Evolutionary conservation across 2,329 filamentous ascomycete species (phyloP), one percentile per base, ranked within the genome.

Genomic region (Hymenoscyphus occultus): DNA sequence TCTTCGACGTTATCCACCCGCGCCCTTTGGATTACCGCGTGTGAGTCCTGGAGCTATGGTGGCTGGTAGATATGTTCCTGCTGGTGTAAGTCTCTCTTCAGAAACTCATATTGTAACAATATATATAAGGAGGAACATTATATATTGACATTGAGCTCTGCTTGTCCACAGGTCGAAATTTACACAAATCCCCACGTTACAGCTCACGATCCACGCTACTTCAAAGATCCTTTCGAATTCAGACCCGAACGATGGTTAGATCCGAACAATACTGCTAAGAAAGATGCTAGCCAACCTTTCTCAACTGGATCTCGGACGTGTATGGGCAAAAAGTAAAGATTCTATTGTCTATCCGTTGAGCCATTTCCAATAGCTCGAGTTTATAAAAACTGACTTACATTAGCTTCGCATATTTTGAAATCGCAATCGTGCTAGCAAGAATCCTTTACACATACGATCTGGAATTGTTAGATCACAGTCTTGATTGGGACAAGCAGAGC

Each of bases 291-390:
- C 19, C 71, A 72, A 56, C 74, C 73, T 5, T 78, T 78, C 64
- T 68, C 71, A 6, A 68, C 74, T 39, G 78, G 78, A 1, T 74
- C 77, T 3, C 69, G 77, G 54, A 75, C 71, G 42, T 78, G 77
- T 57, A 65, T 77, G 10, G 77, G 77, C 1, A 72, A 75, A 19
- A 63, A 56, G 45, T 22, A 51, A 51, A 16, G 22, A 9, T n/a
- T n/a, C 42, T 13, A 42, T n/a, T 13, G 28, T 28, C 28, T 28
- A 28, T 28, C 28, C 28, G 28, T 28, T 28, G 28, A 28, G 3
- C 28, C 28, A 28, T 28, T 3, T 28, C 42, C 3, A 45, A n/a
- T n/a, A 1, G 16, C 42, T 13, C 6, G 14, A 45, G 42, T 2
- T 45, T 4, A n/a, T 45, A 5, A n/a, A n/a, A 51, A n/a, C n/a